Evolutionary conservation across 1,284 basidiomycete species (phyloP), one percentile per base, ranked within the genome.

Genomic region (Stygiomarasmius scandens): DNA sequence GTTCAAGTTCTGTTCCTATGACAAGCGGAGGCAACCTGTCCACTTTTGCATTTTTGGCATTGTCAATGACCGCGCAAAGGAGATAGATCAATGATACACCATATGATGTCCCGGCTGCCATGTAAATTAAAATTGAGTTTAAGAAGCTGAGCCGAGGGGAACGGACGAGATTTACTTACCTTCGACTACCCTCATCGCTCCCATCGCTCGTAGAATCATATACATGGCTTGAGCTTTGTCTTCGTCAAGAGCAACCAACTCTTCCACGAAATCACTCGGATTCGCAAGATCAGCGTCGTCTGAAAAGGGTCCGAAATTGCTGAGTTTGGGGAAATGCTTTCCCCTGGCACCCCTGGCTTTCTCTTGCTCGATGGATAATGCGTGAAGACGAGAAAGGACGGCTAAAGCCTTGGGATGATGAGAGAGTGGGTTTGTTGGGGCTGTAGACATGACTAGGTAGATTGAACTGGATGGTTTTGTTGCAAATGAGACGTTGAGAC

Each of bases 231-330:
- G 32, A 43, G 55, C 56, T 49, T 59, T 59, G 32, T 59, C 58
- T 47, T 59, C 55, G 20, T 59, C 58, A 9, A 59, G 50, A 45
- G 58, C 58, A 46, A 59, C 55, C 20, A 59, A 44, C 48, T 59
- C 47, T 20, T 59, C 58, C n/a, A 41, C 38, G n/a, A 41, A 41
- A 12, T 41, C 38, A 5, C n/a, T 16, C 16, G 38, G 4, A 41
- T 19, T n/a, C 6, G 14, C 6, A 5, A 41, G 16, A 12, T 19
- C 14, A n/a, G 16, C 16, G 4, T 41, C n/a, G n/a, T n/a, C n/a
- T n/a, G n/a, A n/a, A n/a, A n/a, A n/a, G n/a, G n/a, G n/a, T n/a
- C n/a, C n/a, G n/a, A n/a, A n/a, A n/a, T n/a, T n/a, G n/a, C n/a
- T n/a, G n/a, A n/a, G n/a, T n/a, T n/a, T 41, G 16, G 38, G 38